A percentile compares a stretch with the other conserved stretches of the same genome.
Conservation (phyloP, 768 basidiomycete genomes). For the Auriscalpium microsporum region DNA sequence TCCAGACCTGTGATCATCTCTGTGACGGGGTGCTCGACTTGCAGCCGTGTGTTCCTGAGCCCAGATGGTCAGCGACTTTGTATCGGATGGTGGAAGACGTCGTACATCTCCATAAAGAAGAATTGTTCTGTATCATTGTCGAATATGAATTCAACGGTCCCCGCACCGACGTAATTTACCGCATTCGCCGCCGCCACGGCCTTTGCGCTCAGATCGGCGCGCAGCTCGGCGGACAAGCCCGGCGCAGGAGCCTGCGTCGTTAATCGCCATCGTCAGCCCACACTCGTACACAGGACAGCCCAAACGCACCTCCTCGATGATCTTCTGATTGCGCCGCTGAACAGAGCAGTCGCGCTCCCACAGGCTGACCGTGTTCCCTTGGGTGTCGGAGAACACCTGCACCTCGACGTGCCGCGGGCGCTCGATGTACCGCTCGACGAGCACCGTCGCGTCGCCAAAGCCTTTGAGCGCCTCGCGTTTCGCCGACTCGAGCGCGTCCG, state of each 20-base stretch:
- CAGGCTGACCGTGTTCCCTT: slow-evolving; percentile 80
- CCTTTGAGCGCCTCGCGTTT: slow-evolving; percentile 82
- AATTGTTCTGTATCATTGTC: slow-evolving; percentile 83
- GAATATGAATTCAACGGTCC: slow-evolving; percentile 95
- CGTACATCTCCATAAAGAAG: slow-evolving; percentile 94
- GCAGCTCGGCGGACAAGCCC: slow-evolving; percentile 68
- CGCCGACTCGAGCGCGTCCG: slow-evolving; percentile 77
- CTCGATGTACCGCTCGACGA: slow-evolving; percentile 85
- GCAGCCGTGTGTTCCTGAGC: slow-evolving; percentile 71
- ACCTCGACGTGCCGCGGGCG: slow-evolving; percentile 90
- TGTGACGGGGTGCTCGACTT: slow-evolving; percentile 89
- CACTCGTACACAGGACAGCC: not conserved
- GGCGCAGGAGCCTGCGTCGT: slow-evolving; percentile 78
- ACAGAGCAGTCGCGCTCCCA: slow-evolving; percentile 95
- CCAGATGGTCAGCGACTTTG: not conserved
- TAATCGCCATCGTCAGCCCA: not conserved
- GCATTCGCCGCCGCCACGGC: slow-evolving; percentile 90
- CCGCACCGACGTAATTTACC: slow-evolving; percentile 85
- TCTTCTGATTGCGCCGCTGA: slow-evolving; percentile 90
- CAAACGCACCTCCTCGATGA: slow-evolving; percentile 70
- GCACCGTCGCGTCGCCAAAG: slow-evolving; percentile 80
- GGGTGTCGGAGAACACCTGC: slow-evolving; percentile 83
- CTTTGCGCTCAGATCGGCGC: slow-evolving; percentile 75
- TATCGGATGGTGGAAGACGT: not conserved
- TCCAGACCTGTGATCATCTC: slow-evolving; percentile 94